phyloP scores from a whole-genome alignment of 495 filamentous ascomycete species.

The Penicillium salamii region DNA sequence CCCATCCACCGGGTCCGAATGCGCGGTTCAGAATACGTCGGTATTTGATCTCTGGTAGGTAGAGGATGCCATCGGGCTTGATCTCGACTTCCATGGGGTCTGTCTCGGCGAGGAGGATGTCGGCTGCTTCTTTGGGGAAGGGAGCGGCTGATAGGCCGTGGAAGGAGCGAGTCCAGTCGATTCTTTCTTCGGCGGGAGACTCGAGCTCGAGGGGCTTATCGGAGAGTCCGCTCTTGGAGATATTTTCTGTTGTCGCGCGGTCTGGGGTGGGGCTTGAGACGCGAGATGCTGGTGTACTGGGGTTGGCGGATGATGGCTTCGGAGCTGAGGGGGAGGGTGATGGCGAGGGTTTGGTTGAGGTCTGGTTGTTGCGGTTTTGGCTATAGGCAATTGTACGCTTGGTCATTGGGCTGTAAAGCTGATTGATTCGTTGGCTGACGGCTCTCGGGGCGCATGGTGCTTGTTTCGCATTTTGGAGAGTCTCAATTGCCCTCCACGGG shows the following conservation, averaged over 20 bases:
- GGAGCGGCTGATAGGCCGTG: slow-evolving; percentile 76
- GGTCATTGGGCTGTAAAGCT: slow-evolving; percentile 17
- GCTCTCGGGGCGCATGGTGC: slow-evolving; percentile 3
- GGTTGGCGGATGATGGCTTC: slow-evolving; percentile 9
- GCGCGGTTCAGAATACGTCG: slow-evolving; percentile 84
- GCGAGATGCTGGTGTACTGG: slow-evolving; percentile 10
- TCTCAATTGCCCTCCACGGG: slow-evolving; percentile 16
- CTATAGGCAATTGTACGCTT: slow-evolving; percentile 18
- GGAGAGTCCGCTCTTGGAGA: slow-evolving; percentile 51
- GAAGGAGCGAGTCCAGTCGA: slow-evolving; percentile 94
- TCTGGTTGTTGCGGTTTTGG: slow-evolving; percentile 17
- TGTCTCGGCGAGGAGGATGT: slow-evolving; percentile 66
- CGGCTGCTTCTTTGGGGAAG: slow-evolving; percentile 72
- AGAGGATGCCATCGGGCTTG: slow-evolving; percentile 94
- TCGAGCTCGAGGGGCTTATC: slow-evolving; percentile 52
- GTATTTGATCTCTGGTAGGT: slow-evolving; percentile 98
- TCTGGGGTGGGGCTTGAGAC: slow-evolving; percentile 30
- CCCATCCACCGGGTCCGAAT: slow-evolving; percentile 96
- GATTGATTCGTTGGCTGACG: neutral
- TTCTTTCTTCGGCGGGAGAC: slow-evolving; percentile 44
- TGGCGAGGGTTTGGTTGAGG: slow-evolving; percentile 15
- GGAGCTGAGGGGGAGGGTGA: slow-evolving; percentile 15
- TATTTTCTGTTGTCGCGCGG: slow-evolving; percentile 41
- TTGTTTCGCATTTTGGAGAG: slow-evolving; percentile 8
- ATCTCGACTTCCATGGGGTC: slow-evolving; percentile 81